Conservation (phyloP, 805 yeast genomes). For the Blastobotrys americana region DNA sequence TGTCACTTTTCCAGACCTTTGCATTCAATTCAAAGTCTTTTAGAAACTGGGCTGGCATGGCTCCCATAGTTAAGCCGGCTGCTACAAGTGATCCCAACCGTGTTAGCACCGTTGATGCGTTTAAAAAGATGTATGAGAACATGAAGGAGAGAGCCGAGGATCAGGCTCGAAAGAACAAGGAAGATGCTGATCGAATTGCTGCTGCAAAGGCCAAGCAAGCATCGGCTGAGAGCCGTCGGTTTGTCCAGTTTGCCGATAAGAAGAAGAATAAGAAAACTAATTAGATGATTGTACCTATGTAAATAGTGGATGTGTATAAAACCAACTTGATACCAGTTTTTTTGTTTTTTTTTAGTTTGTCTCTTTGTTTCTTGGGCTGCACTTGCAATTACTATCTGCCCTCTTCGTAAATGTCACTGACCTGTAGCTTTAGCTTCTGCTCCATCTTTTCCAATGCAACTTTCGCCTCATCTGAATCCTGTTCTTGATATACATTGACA, state of each 20-base stretch:
- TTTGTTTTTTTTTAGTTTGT: no score
- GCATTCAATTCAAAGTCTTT: conserved; percentile 52
- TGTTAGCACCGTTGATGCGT: conserved; percentile 23
- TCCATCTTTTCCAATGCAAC: no score
- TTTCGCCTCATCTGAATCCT: not conserved
- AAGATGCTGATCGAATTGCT: conserved; percentile 23
- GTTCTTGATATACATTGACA: not conserved
- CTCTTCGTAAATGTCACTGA: no score
- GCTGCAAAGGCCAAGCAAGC: conserved; percentile 19
- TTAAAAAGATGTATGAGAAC: conserved; percentile 23
- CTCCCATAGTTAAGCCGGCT: conserved; percentile 54
- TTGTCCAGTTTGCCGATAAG: not conserved
- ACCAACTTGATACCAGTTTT: no score
- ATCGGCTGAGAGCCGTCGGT: conserved; percentile 11
- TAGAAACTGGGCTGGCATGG: conserved; percentile 50
- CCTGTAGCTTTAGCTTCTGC: no score
- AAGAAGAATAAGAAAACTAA: not conserved
- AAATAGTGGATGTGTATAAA: no score
- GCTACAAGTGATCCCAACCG: conserved; percentile 26
- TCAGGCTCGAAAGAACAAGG: conserved; percentile 29
- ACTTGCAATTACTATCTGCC: no score
- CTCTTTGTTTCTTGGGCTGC: no score
- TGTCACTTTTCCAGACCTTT: conserved; percentile 65
- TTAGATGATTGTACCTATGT: not conserved
- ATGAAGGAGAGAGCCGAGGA: conserved; percentile 26